Percentiles rank a stretch among this genome's conserved stretches.
phyloP scores from a whole-genome alignment of 23 red algal genomes.

The Cyanidiococcus yangmingshanensis region DNA sequence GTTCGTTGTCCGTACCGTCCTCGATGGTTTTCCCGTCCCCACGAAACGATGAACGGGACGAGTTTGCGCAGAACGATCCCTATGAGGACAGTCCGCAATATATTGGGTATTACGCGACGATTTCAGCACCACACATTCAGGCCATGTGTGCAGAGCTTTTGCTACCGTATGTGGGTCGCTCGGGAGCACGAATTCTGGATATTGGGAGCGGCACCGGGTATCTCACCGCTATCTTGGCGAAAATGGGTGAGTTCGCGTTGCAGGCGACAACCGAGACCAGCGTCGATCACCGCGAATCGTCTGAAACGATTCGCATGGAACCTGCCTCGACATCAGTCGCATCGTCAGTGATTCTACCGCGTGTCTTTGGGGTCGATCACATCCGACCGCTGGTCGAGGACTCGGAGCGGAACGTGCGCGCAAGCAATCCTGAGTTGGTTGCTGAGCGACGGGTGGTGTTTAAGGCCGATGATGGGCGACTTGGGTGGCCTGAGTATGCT shows the following conservation, averaged over 20 bases:
- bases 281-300: background rate
- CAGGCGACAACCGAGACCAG: background rate
- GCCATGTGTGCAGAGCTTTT: conserved; percentile 65
- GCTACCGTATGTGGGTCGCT: conserved; percentile 20
- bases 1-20: background rate
- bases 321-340: conserved; percentile 22
- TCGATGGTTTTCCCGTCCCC: background rate
- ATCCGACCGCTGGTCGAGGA: conserved; percentile 38
- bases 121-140: conserved; percentile 89
- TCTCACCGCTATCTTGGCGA: conserved; percentile 20
- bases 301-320: background rate
- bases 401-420: conserved; percentile 29
- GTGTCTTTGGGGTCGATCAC: conserved; percentile 71
- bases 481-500: conserved; percentile 20
- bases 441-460: background rate
- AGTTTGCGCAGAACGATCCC: conserved; percentile 21
- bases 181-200: conserved; percentile 46
- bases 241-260: background rate
- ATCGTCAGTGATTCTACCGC: conserved; percentile 31
- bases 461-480: conserved; percentile 15
- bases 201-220: conserved; percentile 73
- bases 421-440: conserved; percentile 13
- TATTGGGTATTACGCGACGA: conserved; percentile 59
- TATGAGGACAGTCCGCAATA: conserved; percentile 65
- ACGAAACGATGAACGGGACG: background rate